Evolutionary conservation across 768 basidiomycete genomes (phyloP).

Genomic region (Russula brevipes): DNA sequence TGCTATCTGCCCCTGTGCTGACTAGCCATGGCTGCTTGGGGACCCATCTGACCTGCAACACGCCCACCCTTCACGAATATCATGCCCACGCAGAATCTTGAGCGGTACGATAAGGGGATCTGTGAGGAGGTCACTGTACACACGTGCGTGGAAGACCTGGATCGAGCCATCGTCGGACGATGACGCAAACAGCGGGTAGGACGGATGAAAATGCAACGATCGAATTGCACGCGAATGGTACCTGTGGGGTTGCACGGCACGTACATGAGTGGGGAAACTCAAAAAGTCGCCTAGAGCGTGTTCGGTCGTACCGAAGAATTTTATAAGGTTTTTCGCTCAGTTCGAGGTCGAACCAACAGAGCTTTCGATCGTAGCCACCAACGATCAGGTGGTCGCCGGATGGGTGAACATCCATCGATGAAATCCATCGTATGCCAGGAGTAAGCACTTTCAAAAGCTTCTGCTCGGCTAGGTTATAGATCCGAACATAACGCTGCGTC

Average conservation of each 20-base stretch:
- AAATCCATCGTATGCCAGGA: slow-evolving; percentile 97
- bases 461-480: slow-evolving; percentile 94
- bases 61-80: slow-evolving; percentile 77
- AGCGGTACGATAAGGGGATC: slow-evolving; percentile 97
- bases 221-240: slow-evolving; percentile 94
- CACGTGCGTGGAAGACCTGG: slow-evolving; percentile 93
- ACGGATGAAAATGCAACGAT: slow-evolving; percentile 87
- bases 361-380: slow-evolving; percentile 94
- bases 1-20: slow-evolving; percentile 89
- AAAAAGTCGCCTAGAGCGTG: slow-evolving; percentile 3
- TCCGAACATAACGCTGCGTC: slow-evolving; percentile 94
- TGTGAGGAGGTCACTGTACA: slow-evolving; percentile 93
- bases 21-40: slow-evolving; percentile 88
- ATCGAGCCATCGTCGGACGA: slow-evolving; percentile 96
- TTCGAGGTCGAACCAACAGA: slow-evolving; percentile 99
- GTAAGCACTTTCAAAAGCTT: slow-evolving; percentile 88
- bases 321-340: slow-evolving; percentile 97
- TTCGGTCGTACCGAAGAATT: slow-evolving; percentile 63
- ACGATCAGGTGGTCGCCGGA: slow-evolving; percentile 95
- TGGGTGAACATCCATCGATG: slow-evolving; percentile 94
- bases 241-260: slow-evolving; percentile 37
- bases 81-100: slow-evolving; percentile 93
- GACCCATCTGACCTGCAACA: slow-evolving; percentile 88
- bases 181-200: slow-evolving; percentile 92
- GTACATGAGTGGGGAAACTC: neutral